Evolutionary conservation across 2,329 filamentous ascomycete genomes (phyloP), one percentile per base, ranked within the genome.

Genomic region (Ascocoryne sarcoides): DNA sequence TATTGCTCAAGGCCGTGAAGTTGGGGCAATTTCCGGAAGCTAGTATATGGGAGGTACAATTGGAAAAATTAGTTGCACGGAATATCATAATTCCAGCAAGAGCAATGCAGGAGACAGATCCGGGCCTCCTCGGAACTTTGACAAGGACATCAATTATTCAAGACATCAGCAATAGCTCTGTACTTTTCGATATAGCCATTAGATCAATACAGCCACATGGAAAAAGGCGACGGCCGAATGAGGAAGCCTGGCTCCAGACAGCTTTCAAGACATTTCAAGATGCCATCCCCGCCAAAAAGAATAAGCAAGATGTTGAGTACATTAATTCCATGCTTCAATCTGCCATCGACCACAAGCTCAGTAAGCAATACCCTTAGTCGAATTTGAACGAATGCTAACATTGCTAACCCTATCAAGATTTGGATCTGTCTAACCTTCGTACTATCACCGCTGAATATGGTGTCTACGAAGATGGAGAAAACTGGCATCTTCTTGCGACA

Each of bases 221-320:
- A 41, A 65, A 66, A 33, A 65, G 68, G 36, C 57, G 63, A 28
- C 62, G 67, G 47, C 62, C 61, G 5, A 54, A 62, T 17, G 70
- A 73, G 51, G 64, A 64, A 29, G 58, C 62, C 10, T 73, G 69
- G 69, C 51, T 74, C 36, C 67, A 70, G 50, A 62, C 61, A 2
- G 54, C 70, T n/a, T 71, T 71, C 40, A 60, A 63, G 17, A 44
- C 49, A 2, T 34, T 61, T 2, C 48, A 47, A 35, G 34, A 47
- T 40, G 46, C 51, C n/a, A 51, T 61, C 39, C 37, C 44, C 2
- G 28, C 23, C 8, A 8, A 39, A n/a, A 32, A 43, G 20, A 47
- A 39, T 32, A 40, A 39, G 3, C 32, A 45, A 18, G 39, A 51
- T 39, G 52, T 48, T 36, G 56, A 58, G 30, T 49, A 55, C 28